phyloP scores from a whole-genome alignment of 352 stramenopile genomes.

The Phytophthora pistaciae region DNA sequence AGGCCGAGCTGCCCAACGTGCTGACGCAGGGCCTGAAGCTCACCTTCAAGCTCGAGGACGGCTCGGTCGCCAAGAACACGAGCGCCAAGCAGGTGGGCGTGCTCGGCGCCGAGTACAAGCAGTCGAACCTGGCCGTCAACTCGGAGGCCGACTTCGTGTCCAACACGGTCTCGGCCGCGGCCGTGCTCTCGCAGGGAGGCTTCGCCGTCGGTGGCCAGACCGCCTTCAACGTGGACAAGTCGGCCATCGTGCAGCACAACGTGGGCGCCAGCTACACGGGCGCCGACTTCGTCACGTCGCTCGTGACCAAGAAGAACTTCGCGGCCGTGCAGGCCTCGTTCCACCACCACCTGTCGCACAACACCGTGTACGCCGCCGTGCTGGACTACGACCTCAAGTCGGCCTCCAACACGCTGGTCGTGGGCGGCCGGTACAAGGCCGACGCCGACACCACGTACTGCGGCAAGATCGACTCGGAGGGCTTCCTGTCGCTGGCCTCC shows the following conservation, averaged over 20 bases:
- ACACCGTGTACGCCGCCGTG: conserved; percentile 80
- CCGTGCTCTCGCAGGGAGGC: conserved; percentile 66
- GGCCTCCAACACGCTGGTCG: conserved; percentile 79
- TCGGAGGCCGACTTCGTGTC: conserved; percentile 79
- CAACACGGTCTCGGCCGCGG: conserved; percentile 70
- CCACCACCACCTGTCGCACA: conserved; percentile 83
- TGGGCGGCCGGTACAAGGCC: conserved; percentile 81
- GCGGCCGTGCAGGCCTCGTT: conserved; percentile 79
- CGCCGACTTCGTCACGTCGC: conserved; percentile 71
- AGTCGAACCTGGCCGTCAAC: conserved; percentile 76
- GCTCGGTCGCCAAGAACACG: conserved; percentile 80
- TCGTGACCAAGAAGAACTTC: conserved; percentile 89
- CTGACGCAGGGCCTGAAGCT: conserved; percentile 82
- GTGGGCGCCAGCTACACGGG: conserved; percentile 77
- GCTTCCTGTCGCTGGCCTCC: conserved; percentile 77
- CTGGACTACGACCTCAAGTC: conserved; percentile 89
- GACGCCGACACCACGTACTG: conserved; percentile 82
- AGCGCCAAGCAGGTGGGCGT: conserved; percentile 76
- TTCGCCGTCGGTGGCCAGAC: conserved; percentile 76
- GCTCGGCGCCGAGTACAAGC: conserved; percentile 84
- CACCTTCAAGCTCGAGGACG: conserved; percentile 87
- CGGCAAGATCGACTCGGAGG: conserved; percentile 87
- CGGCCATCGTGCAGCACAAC: conserved; percentile 81
- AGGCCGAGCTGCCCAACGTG: conserved; percentile 83
- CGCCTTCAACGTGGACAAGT: conserved; percentile 87